These are phyloP conservation scores for Globomyces pollinis-pini DNA, from an alignment of 192 early-diverging fungal genomes.

Conservation along the genomic window DNA sequence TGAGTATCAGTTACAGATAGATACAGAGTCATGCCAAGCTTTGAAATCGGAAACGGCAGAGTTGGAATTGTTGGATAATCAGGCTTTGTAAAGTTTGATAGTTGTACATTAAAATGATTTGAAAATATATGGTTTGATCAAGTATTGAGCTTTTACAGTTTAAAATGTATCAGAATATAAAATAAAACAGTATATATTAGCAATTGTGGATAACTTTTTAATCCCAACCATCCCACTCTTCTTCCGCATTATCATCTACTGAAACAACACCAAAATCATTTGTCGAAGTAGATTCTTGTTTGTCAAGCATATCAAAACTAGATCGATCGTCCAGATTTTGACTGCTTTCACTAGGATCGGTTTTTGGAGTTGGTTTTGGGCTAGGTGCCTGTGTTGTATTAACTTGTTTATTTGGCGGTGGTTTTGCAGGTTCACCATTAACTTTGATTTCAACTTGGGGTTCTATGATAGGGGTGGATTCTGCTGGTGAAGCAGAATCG, in stretches of 20 bases:
- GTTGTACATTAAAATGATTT: too few relatives aligned
- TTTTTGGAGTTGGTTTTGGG: neutral
- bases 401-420: neutral
- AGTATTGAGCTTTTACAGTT: too few relatives aligned
- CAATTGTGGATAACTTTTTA: neutral
- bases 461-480: neutral
- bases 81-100: neutral
- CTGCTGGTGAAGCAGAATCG: neutral
- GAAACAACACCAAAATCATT: constrained; percentile 5
- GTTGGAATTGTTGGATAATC: neutral
- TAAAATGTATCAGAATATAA: too few relatives aligned
- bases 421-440: neutral
- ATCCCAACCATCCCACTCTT: constrained; percentile 13
- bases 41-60: neutral
- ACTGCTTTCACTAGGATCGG: neutral
- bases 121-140: too few relatives aligned
- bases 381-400: neutral
- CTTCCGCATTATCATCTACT: neutral
- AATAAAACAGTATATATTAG: neutral
- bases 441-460: neutral
- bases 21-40: too few relatives aligned
- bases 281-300: neutral
- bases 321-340: neutral
- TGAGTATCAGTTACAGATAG: too few relatives aligned
- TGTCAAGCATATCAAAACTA: constrained; percentile 10